Base-by-base conservation (phyloP, 495 filamentous ascomycete genomes). In the Aspergillus haitiensis region DNA sequence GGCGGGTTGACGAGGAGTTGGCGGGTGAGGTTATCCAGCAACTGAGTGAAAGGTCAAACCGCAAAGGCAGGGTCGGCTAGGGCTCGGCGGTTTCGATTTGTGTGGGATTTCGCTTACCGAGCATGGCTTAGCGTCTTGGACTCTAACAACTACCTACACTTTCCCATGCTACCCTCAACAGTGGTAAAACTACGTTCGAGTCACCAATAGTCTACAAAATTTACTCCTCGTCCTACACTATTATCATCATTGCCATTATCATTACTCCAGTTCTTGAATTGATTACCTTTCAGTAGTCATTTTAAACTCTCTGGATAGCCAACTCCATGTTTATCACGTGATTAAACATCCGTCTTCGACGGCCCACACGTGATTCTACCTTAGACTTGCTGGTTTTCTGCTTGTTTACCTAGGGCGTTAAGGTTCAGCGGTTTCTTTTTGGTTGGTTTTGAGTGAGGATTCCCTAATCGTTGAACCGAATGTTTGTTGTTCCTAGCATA, bases 41-140 rank as follows among this genome's bases (percentile, higher is more conserved):
- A 66, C 64, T 60, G 55, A 61, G 61, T 52, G 58, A 59, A 69
- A 64, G 58, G 62, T 52, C 58, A 59, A 49, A 67, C 64, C 69
- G 67, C 67, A 62, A 67, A 64, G 61, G 61, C 63, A 59, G 57
- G 62, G 51, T 71, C 68, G 73, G 71, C 73, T 77, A 78, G 73
- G 74, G 74, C 69, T 77, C 61, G 53, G 53, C 55, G 40, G 46
- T 15, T 33, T 9, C 16, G 50, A 64, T 62, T 61, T 78, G 72
- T 75, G 74, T 76, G 76, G 75, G 74, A 74, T 78, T 73, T 78
- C 75, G 75, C 74, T 77, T 78, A 76, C 69, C 69, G 70, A 64
- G 67, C 58, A 62, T 66, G 68, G 65, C 58, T 65, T 63, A 64
- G 58, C 61, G 46, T 48, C 7, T 52, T 52, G 40, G 39, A 40